Percentiles rank a stretch among this genome's conserved stretches.
phyloP scores from a whole-genome alignment of 164 flowering plant genomes.

The Vitis cinerea region DNA sequence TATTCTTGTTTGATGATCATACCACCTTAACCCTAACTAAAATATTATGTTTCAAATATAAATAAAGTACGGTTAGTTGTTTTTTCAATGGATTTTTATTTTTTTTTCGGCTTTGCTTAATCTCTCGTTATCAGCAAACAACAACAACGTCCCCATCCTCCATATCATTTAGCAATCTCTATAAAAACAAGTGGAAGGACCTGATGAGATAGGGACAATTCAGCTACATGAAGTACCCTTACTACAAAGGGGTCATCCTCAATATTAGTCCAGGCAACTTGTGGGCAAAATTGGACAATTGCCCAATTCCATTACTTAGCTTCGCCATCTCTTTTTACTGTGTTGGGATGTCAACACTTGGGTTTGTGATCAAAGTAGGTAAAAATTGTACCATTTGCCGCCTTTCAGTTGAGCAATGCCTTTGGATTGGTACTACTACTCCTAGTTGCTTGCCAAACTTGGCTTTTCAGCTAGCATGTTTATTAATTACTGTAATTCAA shows the following conservation, averaged over 20 bases:
- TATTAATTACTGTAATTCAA: background rate
- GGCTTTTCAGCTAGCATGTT: background rate
- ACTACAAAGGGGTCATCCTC: background rate
- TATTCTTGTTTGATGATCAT: conserved; percentile 9
- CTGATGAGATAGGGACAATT: conserved; percentile 21
- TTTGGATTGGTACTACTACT: background rate
- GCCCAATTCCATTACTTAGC: no score
- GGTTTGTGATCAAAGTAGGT: no score
- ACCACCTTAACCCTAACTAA: conserved; percentile 5
- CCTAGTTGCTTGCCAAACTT: background rate
- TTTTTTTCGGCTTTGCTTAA: conserved; percentile 5
- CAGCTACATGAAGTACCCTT: conserved; percentile 17
- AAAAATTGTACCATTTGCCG: background rate
- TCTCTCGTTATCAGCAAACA: background rate
- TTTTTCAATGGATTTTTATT: background rate
- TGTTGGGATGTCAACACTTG: no score
- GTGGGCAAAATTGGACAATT: background rate
- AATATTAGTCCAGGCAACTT: background rate
- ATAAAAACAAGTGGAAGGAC: no score
- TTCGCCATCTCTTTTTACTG: no score
- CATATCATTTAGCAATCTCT: background rate
- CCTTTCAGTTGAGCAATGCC: background rate
- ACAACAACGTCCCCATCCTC: conserved; percentile 9
- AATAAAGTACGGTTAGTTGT: conserved; percentile 26
- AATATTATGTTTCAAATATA: conserved; percentile 3